Base-by-base conservation (phyloP, 768 basidiomycete species). In the Suillus tomentosus region DNA sequence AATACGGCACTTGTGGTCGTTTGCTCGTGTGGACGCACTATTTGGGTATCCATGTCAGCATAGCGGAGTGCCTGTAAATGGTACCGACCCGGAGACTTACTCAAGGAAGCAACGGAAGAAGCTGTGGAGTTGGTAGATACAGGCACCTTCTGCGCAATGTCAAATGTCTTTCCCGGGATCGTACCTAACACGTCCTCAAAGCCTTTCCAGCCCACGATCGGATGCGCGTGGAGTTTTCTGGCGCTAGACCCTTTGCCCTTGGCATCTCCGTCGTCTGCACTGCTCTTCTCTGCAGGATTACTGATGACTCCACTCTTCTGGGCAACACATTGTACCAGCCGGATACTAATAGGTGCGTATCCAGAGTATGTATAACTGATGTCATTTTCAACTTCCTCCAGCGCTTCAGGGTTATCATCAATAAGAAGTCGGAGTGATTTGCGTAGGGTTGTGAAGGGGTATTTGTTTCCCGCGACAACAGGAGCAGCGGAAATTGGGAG, bases 331-430 rank as follows among this genome's bases (percentile, higher is more conserved):
- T 99, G 97, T 3, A 99, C 90, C 9, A 99, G 84, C 40, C 97
- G 87, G 31, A 98, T 77, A 73, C 90, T 93, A 68, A 99, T 87
- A 15, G 97, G 97, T 1, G 97, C 96, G 75, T 95, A 99, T 22
- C 96, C 97, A 1, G 95, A 97, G 78, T 97, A 99, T 42, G 94
- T 92, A 74, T 92, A 99, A 65, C 92, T 90, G 75, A 98, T 93
- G 75, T 99, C 97, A 72, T 94, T 94, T 72, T 97, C 95, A 40
- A 91, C 83, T 71, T 92, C 91, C 65, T 91, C 91, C 36, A 89
- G 76, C 10, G 86, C 86, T 69, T 93, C 91, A 55, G 85, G 82
- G 65, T 80, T 87, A 65, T 95, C 94, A 68, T 99, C 96, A 71
- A 97, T 94, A 17, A 99, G 82, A n/a, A 99, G 85, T 36, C 95